These are phyloP conservation scores for Terana coerulea DNA, from an alignment of 768 basidiomycete species.

Conservation along the genomic window DNA sequence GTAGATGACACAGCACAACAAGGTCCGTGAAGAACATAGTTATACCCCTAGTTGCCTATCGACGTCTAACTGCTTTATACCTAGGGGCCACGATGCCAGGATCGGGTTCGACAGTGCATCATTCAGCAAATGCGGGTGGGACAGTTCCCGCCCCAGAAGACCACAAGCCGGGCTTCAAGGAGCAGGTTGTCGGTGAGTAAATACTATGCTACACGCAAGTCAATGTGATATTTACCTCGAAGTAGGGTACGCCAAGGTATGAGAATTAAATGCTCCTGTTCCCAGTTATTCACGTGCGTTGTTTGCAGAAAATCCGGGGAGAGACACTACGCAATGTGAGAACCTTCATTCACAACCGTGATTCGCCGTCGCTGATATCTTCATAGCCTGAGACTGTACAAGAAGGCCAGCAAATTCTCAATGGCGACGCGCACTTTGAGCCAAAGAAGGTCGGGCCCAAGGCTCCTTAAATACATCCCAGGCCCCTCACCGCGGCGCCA, in stretches of 20 bases:
- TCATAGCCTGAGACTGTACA: slow-evolving; percentile 12
- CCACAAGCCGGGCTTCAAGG: slow-evolving; percentile 12
- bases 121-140: background rate
- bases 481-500: too few relatives aligned
- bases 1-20: slow-evolving; percentile 11
- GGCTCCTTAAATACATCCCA: slow-evolving; percentile 3
- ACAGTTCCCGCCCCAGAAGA: background rate
- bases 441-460: slow-evolving; percentile 15
- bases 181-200: slow-evolving; percentile 13
- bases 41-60: background rate
- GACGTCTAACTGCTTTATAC: background rate
- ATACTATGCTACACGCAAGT: background rate
- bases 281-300: background rate
- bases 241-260: slow-evolving; percentile 14
- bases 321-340: slow-evolving; percentile 7
- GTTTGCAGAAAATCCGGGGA: slow-evolving; percentile 10
- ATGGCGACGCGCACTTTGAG: slow-evolving; percentile 12
- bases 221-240: background rate
- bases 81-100: slow-evolving; percentile 13
- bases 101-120: slow-evolving; percentile 10
- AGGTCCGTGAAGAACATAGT: slow-evolving; percentile 3
- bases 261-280: background rate
- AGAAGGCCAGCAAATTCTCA: slow-evolving; percentile 12
- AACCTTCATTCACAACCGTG: background rate
- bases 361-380: background rate